Conservation (phyloP, 2,329 filamentous ascomycete species). For the Alternaria conjuncta region DNA sequence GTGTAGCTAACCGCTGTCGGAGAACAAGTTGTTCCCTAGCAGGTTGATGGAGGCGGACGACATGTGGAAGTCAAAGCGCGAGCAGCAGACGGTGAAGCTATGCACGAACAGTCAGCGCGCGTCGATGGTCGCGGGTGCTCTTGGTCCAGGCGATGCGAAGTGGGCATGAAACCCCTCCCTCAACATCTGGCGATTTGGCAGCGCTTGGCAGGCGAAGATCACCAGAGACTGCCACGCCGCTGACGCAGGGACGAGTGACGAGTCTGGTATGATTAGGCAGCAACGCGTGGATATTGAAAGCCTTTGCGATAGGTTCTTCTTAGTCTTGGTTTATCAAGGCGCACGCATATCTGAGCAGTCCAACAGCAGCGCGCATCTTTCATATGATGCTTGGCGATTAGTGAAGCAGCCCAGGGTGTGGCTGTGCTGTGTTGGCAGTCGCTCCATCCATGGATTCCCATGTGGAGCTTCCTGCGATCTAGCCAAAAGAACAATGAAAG, state of each 20-base stretch:
- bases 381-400: constrained; percentile 7
- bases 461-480: constrained; percentile 17
- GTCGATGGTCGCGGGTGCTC: constrained; percentile 38
- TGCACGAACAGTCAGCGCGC: constrained; percentile 42
- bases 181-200: constrained; percentile 22
- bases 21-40: constrained; percentile 46
- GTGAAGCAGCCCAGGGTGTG: constrained; percentile 17
- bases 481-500: neutral
- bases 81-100: constrained; percentile 20
- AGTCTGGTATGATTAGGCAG: neutral
- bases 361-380: neutral
- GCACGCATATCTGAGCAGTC: neutral
- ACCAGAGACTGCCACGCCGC: constrained; percentile 4
- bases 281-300: neutral
- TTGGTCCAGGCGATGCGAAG: constrained; percentile 24
- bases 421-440: constrained; percentile 18
- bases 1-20: constrained; percentile 44
- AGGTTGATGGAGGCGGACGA: constrained; percentile 42
- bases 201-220: constrained; percentile 20
- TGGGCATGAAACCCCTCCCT: constrained; percentile 21
- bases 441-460: neutral
- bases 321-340: neutral
- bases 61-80: constrained; percentile 40
- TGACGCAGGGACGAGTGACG: neutral
- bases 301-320: neutral